Conservation (phyloP, 2,329 filamentous ascomycete species). For the Aspergillaceae sp. region DNA sequence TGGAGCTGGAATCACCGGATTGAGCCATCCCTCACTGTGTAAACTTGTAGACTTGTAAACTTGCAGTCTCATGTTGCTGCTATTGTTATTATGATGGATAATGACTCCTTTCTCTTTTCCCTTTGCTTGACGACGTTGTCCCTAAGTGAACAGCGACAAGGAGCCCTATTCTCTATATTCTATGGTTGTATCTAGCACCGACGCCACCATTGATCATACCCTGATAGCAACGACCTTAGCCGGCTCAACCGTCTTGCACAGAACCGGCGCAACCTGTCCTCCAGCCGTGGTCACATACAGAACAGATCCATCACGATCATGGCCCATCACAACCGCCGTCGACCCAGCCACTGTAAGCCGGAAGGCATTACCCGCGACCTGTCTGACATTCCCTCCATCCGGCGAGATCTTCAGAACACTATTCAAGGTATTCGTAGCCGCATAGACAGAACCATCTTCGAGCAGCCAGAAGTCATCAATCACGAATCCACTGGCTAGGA, state of each 20-base stretch:
- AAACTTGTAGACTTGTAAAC: too few species aligned
- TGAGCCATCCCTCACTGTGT: too few species aligned
- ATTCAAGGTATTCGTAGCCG: slow-evolving; percentile 4
- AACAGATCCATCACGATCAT: not conserved
- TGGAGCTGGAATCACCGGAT: too few species aligned
- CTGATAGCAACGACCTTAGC: slow-evolving; percentile 4
- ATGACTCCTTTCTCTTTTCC: too few species aligned
- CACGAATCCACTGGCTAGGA: slow-evolving; percentile 1
- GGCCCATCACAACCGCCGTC: not conserved
- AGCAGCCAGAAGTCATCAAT: slow-evolving; percentile 3
- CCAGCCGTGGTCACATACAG: slow-evolving; percentile 5
- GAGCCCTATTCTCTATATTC: too few species aligned
- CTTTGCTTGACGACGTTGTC: too few species aligned
- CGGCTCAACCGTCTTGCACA: slow-evolving; percentile 3
- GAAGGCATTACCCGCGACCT: slow-evolving; percentile 2
- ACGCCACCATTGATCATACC: not conserved
- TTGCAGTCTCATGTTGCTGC: too few species aligned
- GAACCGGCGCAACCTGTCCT: slow-evolving; percentile 2
- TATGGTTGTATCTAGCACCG: too few species aligned
- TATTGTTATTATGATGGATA: too few species aligned
- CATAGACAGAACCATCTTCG: slow-evolving; percentile 2
- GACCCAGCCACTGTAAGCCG: not conserved
- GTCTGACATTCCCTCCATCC: not conserved
- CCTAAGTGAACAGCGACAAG: too few species aligned
- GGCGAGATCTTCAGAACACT: slow-evolving; percentile 2